Evolutionary conservation across 352 stramenopile genomes (phyloP).

Genomic region (Pythium oligandrum): DNA sequence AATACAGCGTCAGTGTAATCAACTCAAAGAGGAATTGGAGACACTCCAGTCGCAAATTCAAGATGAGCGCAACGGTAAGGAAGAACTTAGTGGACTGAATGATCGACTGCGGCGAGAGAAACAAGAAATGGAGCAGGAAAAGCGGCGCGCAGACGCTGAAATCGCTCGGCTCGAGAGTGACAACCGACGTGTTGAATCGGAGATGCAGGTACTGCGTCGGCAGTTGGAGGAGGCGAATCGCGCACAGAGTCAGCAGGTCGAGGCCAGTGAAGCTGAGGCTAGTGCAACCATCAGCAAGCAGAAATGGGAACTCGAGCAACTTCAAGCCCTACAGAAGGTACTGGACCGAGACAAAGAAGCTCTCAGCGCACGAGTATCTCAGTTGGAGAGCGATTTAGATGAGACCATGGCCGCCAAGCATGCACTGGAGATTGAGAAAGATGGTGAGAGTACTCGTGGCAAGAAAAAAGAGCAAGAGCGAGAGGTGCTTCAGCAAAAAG

Average conservation of each 20-base stretch:
- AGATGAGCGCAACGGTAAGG: constrained; percentile 1
- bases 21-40: constrained; percentile 4
- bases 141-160: constrained; percentile 10
- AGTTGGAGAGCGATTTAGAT: constrained; percentile 33
- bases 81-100: constrained; percentile 5
- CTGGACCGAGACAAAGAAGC: constrained; percentile 35
- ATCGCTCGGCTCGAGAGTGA: constrained; percentile 25
- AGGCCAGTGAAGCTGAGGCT: constrained; percentile 9
- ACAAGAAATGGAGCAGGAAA: constrained; percentile 15
- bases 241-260: background rate
- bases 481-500: constrained; percentile 19
- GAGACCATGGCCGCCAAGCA: constrained; percentile 17
- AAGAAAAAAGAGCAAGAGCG: constrained; percentile 36
- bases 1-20: constrained; percentile 4
- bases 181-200: constrained; percentile 15
- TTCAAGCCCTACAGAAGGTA: constrained; percentile 28
- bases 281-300: constrained; percentile 21
- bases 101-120: constrained; percentile 21
- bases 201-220: constrained; percentile 6
- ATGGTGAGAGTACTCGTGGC: constrained; percentile 15
- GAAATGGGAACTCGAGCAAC: constrained; percentile 48
- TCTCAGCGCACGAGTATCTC: constrained; percentile 18
- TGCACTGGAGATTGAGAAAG: constrained; percentile 25
- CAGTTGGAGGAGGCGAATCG: constrained; percentile 10
- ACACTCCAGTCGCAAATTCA: constrained; percentile 3